Evolutionary conservation across 305 asterid genomes (phyloP).

Genomic region (Solanum chacoense): DNA sequence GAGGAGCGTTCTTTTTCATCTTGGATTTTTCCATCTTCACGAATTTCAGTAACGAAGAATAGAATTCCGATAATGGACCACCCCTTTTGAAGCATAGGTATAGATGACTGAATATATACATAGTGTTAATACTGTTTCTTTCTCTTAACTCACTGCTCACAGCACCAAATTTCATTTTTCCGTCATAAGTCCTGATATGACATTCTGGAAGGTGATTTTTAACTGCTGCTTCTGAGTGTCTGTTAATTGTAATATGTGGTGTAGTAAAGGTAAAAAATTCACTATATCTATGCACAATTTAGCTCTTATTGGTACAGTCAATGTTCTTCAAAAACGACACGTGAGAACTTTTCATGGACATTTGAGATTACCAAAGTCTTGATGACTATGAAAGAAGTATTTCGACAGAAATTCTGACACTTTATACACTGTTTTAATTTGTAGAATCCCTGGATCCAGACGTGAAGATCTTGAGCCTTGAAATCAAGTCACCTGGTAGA

Average conservation of each 20-base stretch:
- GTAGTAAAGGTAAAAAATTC: background rate
- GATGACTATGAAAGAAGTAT: background rate
- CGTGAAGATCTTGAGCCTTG: slow-evolving; percentile 42
- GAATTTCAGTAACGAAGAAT: background rate
- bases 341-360: background rate
- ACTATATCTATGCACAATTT: background rate
- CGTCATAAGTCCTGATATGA: background rate
- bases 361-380: background rate
- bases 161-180: background rate
- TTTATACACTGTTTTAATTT: background rate
- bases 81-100: background rate
- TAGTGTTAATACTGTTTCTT: background rate
- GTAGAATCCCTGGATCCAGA: slow-evolving; percentile 47
- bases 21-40: background rate
- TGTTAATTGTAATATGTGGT: background rate
- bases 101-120: background rate
- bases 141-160: background rate
- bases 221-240: background rate
- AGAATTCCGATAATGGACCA: background rate
- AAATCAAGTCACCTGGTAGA: slow-evolving; percentile 42
- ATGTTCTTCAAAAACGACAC: background rate
- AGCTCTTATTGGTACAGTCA: background rate
- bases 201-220: background rate
- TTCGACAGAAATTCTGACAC: background rate
- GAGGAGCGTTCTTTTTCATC: background rate